Evolutionary conservation across 805 yeast genomes (phyloP), one percentile per base, ranked within the genome.

Genomic region (Lachancea dasiensis): DNA sequence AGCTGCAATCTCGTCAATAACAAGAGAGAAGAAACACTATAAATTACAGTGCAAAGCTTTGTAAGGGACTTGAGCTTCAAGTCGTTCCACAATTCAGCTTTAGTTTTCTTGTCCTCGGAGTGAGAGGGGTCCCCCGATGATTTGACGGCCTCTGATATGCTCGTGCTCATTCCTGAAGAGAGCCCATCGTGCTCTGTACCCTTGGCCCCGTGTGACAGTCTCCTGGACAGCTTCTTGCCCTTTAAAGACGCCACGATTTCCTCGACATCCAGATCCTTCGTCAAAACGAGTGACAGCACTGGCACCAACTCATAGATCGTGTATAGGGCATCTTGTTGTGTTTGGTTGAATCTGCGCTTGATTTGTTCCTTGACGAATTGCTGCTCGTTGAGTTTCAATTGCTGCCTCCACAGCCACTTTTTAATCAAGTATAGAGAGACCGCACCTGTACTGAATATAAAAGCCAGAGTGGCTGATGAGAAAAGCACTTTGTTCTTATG

Each of bases 241-340:
- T 54, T 56, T 33, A 58, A 41, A 5, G 48, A 45, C 5, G 35
- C 41, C 19, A 58, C 47, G 16, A 55, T 31, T n/a, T 46, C 53
- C 32, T 55, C 61, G 29, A 50, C 47, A 48, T 50, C 53, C 34
- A 52, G 44, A 9, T 44, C 46, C 25, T 55, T 48, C 9, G 52
- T 44, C 31, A 57, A 31, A 2, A 56, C 56, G 37, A 56, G 71
- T 5, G 79, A 70, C 29, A 89, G 65, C 4, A 86, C 85, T 1
- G 95, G 95, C 34, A 85, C 67, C 44, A 90, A 69, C 3, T 94
- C 89, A 55, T 84, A 68, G 36, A 89, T 76, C 0, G 97, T 90
- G 64, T 77, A 78, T 36, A 82, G 70, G 32, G 95, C 85, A 60
- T 90, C 97, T 49, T 80, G 79, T 54, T 89, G 97, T 8, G 96